Evolutionary conservation across 495 filamentous ascomycete species (phyloP), one percentile per base, ranked within the genome.

Genomic region (Trichoderma reesei): DNA sequence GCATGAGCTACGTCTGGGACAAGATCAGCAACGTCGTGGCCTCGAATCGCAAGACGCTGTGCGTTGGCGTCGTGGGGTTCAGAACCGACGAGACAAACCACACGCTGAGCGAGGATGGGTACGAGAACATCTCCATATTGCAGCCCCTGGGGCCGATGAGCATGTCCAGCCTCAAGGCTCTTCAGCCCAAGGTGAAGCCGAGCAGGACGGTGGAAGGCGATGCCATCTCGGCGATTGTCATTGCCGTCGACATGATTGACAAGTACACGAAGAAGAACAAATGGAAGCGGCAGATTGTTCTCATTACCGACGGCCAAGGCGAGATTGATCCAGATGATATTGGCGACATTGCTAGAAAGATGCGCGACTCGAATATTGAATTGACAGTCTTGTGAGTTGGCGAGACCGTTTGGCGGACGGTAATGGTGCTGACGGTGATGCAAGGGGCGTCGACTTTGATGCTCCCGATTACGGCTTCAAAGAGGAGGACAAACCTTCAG

Each of bases 1-100:
- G 86, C 20, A 88, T 98, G 89, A 84, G 84, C 63, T 99, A 96
- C 80, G 85, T 99, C 60, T 99, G 94, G 94, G 94, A 97, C 74
- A 91, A 87, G 69, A 95, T 98, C 68, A 90, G 90, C 1, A 85
- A 82, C 26, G 96, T 90, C 10, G 86, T 98, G 64, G 82, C 87
- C 14, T 90, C 88, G 33, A 88, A 85, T 37, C 86, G 93, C 59
- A 96, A 95, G 73, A 96, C 89, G 6, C 85, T 87, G 65, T 84
- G 80, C 6, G 70, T 93, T 31, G 92, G 90, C 9, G 90, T 97
- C 11, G 72, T 99, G 63, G 94, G 90, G 10, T 76, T 97, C 26
- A 83, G 89, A 36, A 93, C 92, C 61, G 86, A 95, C 74, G 87
- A 80, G 20, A 93, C 93, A 0, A 67, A 81, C 41, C 91, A 96